Evolutionary conservation across 306 rosid genomes (phyloP), one percentile per base, ranked within the genome.

Genomic region (Vigna hirtella): DNA sequence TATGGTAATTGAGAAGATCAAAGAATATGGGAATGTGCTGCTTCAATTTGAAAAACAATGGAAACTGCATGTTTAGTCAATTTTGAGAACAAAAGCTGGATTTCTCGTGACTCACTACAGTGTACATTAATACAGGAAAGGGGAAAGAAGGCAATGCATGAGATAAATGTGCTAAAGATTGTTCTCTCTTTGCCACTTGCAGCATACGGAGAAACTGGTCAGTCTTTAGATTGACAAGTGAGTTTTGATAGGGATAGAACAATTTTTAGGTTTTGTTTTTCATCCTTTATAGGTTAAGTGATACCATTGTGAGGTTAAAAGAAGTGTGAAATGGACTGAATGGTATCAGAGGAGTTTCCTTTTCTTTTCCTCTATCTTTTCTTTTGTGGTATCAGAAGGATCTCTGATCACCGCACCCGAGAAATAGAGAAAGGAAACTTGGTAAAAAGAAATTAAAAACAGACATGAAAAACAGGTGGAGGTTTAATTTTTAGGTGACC

Each of bases 81-180:
- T 8, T 17, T 74, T 63, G 55, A 74, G 56, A 69, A 52, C 56
- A 59, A 53, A 77, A 66, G 62, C 9, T 26, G 74, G 53, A 64
- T 59, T 73, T 61, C 20, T 32, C 56, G 49, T 61, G 73, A 58
- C 52, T 26, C 38, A 20, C 26, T 18, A 62, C 24, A 3, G 48
- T 64, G 7, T 56, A 49, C 47, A 42, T 56, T 48, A 18, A 59
- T 16, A 55, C 61, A 69, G 42, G 72, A 64, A 66, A 28, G 22
- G 28, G 51, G 67, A 68, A 71, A 82, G 82, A 83, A 78, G 64
- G 89, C 9, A 72, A 83, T 68, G 70, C 79, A 82, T 74, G 84
- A 72, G 83, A 59, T 71, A 77, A 83, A 82, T 51, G 82, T 71
- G 80, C 20, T 70, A 78, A 82, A 83, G 80, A 79, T 73, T 87